Evolutionary conservation across 352 stramenopile genomes (phyloP).

Genomic region (Proteromonas lacertae): DNA sequence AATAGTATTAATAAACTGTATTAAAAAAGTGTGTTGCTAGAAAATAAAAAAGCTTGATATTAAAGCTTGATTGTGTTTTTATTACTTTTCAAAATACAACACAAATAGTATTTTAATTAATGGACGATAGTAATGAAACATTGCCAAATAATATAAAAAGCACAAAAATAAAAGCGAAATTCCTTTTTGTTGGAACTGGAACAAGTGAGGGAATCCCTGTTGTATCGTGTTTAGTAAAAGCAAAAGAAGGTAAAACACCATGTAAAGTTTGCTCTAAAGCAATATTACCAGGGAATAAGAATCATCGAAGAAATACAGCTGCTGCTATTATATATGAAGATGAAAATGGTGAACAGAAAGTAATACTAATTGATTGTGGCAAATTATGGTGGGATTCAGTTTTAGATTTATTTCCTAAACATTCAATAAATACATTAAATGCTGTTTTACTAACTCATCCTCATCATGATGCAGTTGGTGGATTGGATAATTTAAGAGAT

Average conservation of each 20-base stretch:
- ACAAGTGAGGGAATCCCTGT: constrained; percentile 5
- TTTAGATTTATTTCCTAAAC: neutral
- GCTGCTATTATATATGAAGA: constrained; percentile 2
- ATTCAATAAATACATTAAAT: neutral
- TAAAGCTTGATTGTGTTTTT: too few relatives aligned
- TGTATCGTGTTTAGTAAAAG: neutral
- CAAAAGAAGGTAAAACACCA: neutral
- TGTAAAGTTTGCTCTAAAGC: constrained; percentile 1
- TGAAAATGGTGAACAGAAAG: constrained; percentile 1
- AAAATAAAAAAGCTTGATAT: too few relatives aligned
- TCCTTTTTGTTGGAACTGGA: constrained; percentile 5
- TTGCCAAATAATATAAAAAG: too few relatives aligned
- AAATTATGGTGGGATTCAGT: constrained; percentile 4
- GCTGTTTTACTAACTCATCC: constrained; percentile 4
- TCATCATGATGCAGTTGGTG: constrained; percentile 5
- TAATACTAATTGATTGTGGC: constrained; percentile 5
- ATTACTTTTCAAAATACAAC: too few relatives aligned
- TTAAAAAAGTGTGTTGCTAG: too few relatives aligned
- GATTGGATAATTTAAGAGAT: constrained; percentile 6
- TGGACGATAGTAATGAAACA: too few relatives aligned
- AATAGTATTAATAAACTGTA: too few relatives aligned
- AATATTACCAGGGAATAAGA: constrained; percentile 1
- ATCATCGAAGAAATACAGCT: constrained; percentile 5
- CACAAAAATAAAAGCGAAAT: too few relatives aligned
- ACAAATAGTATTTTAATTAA: too few relatives aligned